Base-by-base conservation (phyloP, 345 rosid species). In the Eucalyptus tenuipes region DNA sequence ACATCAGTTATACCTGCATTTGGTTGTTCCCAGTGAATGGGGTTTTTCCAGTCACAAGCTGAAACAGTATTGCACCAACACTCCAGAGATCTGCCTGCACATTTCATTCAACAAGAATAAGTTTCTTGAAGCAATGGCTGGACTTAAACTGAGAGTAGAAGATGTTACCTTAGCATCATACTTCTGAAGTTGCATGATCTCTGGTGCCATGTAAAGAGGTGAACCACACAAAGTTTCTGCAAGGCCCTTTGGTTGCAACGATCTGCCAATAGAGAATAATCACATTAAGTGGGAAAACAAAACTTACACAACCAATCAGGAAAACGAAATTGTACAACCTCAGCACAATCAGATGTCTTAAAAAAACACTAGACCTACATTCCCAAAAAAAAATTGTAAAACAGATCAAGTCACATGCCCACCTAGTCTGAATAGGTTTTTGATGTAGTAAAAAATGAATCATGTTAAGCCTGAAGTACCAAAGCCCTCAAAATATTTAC, bases 41-140 rank as follows among this genome's bases (percentile, higher is more conserved):
- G 66, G 99, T 94, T 94, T 91, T 97, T 88, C 98, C 99, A 22
- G 96, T 96, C 88, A 96, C 97, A 90, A 98, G 98, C 91, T 98
- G 99, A 93, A 93, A 98, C 86, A 98, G 93, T 91, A 98, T 98
- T 88, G 99, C 95, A 90, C 99, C 99, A 79, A 97, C 98, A 90
- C 99, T 98, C 99, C 99, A 98, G 89, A 98, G 99, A 95, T 98
- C 99, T 94, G 99, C 99, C 99, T 98, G 99, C 57, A 88, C 90
- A 90, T 92, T 68, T 90, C 91, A 47, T 55, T 82, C 55, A 33
- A 47, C 49, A 61, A 89, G 89, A 89, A 91, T 49, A 89, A 91
- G 90, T 94, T 93, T 93, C 90, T 37, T 89, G 86, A 90, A 88
- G 80, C 87, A 88, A 55, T 87, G 86, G 33, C 88, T 48, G 55